A percentile compares a stretch with the other conserved stretches of the same genome.
These are phyloP conservation scores for Albugo laibachii DNA, from an alignment of 352 stramenopile genomes.

Conservation along the genomic window DNA sequence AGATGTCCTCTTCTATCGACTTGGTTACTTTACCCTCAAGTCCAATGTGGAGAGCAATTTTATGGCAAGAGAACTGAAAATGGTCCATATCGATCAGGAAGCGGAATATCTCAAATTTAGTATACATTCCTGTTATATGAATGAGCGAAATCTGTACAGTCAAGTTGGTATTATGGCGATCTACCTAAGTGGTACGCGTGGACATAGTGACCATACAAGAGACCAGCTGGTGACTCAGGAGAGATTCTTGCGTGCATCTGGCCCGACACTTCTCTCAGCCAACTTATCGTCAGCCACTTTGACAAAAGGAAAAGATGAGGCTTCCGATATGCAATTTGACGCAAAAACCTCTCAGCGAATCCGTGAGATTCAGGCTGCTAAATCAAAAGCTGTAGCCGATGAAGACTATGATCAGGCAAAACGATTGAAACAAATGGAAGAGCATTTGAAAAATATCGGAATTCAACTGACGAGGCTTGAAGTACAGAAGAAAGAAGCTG, in stretches of 20 bases:
- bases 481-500: constrained; percentile 70
- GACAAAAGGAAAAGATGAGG: constrained; percentile 20
- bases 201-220: too few species aligned
- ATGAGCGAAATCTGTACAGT: constrained; percentile 78
- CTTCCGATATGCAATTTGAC: constrained; percentile 80
- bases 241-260: not conserved
- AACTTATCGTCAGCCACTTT: not conserved
- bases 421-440: constrained; percentile 60
- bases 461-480: constrained; percentile 75
- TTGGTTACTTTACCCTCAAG: constrained; percentile 73
- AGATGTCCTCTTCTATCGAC: constrained; percentile 36
- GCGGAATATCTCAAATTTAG: constrained; percentile 72
- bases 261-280: not conserved
- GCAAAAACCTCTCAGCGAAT: constrained; percentile 74
- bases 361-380: constrained; percentile 73
- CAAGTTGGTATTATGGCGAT: constrained; percentile 85
- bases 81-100: constrained; percentile 76
- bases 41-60: constrained; percentile 68
- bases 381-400: constrained; percentile 57
- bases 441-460: constrained; percentile 80
- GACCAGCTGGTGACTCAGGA: not conserved
- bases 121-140: constrained; percentile 79
- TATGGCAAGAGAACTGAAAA: constrained; percentile 84
- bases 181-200: constrained; percentile 11
- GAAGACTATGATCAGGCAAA: constrained; percentile 86